Evolutionary conservation across 2,329 filamentous ascomycete species (phyloP).

Genomic region (Cryphonectria carpinicola): DNA sequence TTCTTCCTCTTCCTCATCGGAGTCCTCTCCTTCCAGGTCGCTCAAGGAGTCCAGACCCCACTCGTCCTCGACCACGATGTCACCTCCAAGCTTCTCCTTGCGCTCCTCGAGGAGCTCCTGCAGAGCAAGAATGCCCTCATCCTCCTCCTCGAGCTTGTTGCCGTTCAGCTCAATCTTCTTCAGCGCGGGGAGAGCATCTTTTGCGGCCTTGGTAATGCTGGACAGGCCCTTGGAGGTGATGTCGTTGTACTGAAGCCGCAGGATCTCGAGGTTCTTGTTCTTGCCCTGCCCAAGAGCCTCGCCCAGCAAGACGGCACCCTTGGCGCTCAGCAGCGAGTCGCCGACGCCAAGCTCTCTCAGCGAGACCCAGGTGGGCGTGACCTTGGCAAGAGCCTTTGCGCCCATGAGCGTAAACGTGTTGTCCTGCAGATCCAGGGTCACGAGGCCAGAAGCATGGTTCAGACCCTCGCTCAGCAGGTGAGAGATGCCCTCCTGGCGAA

Average conservation of each 20-base stretch:
- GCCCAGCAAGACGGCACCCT: slow-evolving; percentile 76
- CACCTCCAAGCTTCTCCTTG: slow-evolving; percentile 73
- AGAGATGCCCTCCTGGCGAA: slow-evolving; percentile 89
- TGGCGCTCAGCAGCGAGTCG: slow-evolving; percentile 81
- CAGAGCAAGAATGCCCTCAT: slow-evolving; percentile 70
- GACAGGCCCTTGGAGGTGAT: slow-evolving; percentile 79
- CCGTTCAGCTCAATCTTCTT: slow-evolving; percentile 92
- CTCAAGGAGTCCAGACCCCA: slow-evolving; percentile 87
- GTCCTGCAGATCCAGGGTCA: slow-evolving; percentile 89
- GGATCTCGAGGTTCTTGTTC: slow-evolving; percentile 77
- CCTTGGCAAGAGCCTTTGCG: slow-evolving; percentile 75
- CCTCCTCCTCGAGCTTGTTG: slow-evolving; percentile 91
- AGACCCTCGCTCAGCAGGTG: slow-evolving; percentile 80
- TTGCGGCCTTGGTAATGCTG: slow-evolving; percentile 69
- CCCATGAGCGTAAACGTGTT: slow-evolving; percentile 92
- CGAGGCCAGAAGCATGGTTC: slow-evolving; percentile 67
- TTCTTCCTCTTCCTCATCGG: slow-evolving; percentile 69
- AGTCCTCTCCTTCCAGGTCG: slow-evolving; percentile 80
- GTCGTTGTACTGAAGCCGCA: slow-evolving; percentile 93
- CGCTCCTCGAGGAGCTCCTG: slow-evolving; percentile 74
- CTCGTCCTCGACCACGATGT: slow-evolving; percentile 72
- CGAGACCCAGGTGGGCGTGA: slow-evolving; percentile 73
- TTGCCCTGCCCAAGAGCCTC: slow-evolving; percentile 73
- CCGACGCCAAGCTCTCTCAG: slow-evolving; percentile 85
- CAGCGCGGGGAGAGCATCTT: slow-evolving; percentile 71